Conservation (phyloP, 805 yeast species). For the Kuraishia cidri region DNA sequence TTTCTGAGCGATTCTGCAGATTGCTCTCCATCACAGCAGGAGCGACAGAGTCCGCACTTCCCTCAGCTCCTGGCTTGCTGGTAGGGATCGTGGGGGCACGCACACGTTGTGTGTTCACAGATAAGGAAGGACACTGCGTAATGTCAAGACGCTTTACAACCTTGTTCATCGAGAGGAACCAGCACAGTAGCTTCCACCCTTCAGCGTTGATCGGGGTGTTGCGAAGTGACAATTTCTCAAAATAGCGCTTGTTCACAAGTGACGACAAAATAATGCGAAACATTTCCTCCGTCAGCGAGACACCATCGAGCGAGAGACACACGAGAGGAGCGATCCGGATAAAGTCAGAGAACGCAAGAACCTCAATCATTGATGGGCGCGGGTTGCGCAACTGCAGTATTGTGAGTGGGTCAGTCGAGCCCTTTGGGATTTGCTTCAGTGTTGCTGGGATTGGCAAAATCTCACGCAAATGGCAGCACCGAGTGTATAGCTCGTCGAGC, state of each 20-base stretch:
- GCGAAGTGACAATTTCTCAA: slow-evolving; percentile 68
- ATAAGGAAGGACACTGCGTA: slow-evolving; percentile 54
- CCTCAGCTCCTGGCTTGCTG: slow-evolving; percentile 2
- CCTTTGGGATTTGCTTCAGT: slow-evolving; percentile 69
- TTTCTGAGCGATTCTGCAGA: slow-evolving; percentile 51
- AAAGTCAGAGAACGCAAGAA: slow-evolving; percentile 83
- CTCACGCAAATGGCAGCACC: slow-evolving; percentile 90
- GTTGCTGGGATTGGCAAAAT: slow-evolving; percentile 90
- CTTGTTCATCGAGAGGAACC: slow-evolving; percentile 58
- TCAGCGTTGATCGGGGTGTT: slow-evolving; percentile 65
- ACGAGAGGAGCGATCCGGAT: slow-evolving; percentile 77
- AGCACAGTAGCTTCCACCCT: slow-evolving; percentile 77
- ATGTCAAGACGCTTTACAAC: slow-evolving; percentile 54
- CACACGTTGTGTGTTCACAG: slow-evolving; percentile 31
- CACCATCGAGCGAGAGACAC: slow-evolving; percentile 73
- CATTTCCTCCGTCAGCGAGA: slow-evolving; percentile 66
- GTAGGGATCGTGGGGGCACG: slow-evolving; percentile 14
- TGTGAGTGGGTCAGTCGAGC: slow-evolving; percentile 68
- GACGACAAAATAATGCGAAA: slow-evolving; percentile 65
- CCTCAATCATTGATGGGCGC: slow-evolving; percentile 82
- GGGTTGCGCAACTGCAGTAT: slow-evolving; percentile 72
- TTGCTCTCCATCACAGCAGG: slow-evolving; percentile 35
- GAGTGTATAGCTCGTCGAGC: slow-evolving; percentile 72
- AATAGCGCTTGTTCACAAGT: slow-evolving; percentile 50
- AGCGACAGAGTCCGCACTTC: slow-evolving; percentile 6